Evolutionary conservation across 495 filamentous ascomycete species (phyloP), one percentile per base, ranked within the genome.

Genomic region (Symbiotaphrina buchneri): DNA sequence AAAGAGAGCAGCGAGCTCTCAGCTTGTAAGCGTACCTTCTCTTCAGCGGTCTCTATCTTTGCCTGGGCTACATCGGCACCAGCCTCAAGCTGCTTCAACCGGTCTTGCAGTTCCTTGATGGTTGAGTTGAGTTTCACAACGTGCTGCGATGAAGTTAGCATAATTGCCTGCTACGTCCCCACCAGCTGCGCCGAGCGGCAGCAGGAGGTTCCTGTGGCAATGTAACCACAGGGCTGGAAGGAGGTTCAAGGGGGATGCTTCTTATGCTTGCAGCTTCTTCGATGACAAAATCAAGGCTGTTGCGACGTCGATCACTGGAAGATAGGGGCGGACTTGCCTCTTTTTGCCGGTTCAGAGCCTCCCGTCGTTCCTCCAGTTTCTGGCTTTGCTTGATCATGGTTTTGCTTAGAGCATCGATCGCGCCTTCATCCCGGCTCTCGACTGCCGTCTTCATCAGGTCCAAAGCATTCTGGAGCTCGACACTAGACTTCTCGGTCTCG

Each of bases 91-190:
- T 56, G 49, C 22, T 63, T 61, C 34, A 71, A 53, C 28, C 59
- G 56, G 35, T 59, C 55, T 33, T 65, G 59, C 11, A 73, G 55
- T 19, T 63, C 59, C 43, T 63, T 62, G 48, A 71, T 67, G 31
- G 64, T 52, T 21, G 54, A 49, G 27, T 69, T 65, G 47, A 70
- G 68, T 34, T 65, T 61, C 36, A 67, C 55, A 40, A 69, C 67
- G 41, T 71, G 63, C 67, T 69, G 40, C 37, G n/a, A 15, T 33
- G 41, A 22, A 46, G 22, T 25, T 13, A 25, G 22, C 22, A 25
- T 8, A 8, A n/a, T n/a, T n/a, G n/a, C n/a, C n/a, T n/a, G n/a
- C n/a, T n/a, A n/a, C n/a, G n/a, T n/a, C n/a, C n/a, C n/a, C n/a
- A n/a, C n/a, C n/a, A n/a, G n/a, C n/a, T n/a, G n/a, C n/a, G n/a